Base-by-base conservation (phyloP, 192 early-diverging fungal genomes). In the Coemansia asiatica region DNA sequence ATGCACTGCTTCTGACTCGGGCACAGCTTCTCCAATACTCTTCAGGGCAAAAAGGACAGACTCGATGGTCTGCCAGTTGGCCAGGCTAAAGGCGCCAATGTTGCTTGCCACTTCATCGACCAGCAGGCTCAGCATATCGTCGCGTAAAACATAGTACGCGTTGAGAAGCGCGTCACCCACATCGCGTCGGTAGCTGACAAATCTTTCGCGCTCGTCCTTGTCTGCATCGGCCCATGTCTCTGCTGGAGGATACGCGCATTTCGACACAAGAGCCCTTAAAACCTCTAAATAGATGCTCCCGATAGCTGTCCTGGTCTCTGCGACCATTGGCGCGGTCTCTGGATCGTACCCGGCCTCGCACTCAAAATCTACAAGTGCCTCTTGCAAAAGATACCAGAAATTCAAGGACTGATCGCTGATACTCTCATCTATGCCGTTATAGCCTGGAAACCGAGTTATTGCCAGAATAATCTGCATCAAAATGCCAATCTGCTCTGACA, bases 381-480 rank as follows among this genome's bases (percentile, higher is more conserved):
- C 91, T 66, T 92, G 90, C 12, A 91, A 67, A 49, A 86, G 64
- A 35, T 84, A 89, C 91, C 91, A 92, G 61, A 91, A 88, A 58
- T 87, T 85, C 18, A 91, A 84, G 5, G 90, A 82, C 46, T 88
- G 75, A 46, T 89, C 90, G 56, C 87, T 88, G 62, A 89, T 72
- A 27, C 85, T 86, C 68, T 93, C 88, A 59, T 89, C 87, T 27
- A 84, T 75, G 4, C 85, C 90, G 44, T 83, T 87, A 55, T 87
- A 83, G 3, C 91, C 91, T 4, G 89, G 86, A 61, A 86, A 91
- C 58, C 84, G 84, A 15, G 86, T 87, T 64, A 91, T 84, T 15
- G 80, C 85, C 64, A 93, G 76, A 68, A 88, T 83, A 26, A 71
- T 60, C 59, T 72, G 68, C 49, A 80, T 48, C 26, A 60, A 69